These are phyloP conservation scores for Penicillium lividum DNA, from an alignment of 495 filamentous ascomycete genomes.

Conservation along the genomic window DNA sequence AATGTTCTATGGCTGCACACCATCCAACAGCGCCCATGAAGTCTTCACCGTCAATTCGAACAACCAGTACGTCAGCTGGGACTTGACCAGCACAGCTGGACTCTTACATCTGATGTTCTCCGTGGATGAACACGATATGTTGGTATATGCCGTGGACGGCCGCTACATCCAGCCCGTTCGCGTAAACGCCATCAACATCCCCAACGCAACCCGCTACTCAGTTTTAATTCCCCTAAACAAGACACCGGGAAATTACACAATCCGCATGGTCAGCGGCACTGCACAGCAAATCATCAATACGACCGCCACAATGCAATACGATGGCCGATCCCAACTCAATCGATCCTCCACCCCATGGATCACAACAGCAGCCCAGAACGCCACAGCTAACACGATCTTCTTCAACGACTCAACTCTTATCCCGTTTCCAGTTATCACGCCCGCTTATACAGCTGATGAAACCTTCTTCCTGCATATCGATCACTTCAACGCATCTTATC, in stretches of 20 bases:
- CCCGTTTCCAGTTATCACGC: slow-evolving; percentile 43
- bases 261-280: slow-evolving; percentile 37
- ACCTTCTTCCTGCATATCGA: slow-evolving; percentile 38
- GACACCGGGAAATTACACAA: slow-evolving; percentile 35
- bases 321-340: slow-evolving; percentile 13
- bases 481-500: slow-evolving; percentile 42
- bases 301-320: slow-evolving; percentile 34
- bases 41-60: slow-evolving; percentile 30
- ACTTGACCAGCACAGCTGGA: slow-evolving; percentile 33
- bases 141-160: slow-evolving; percentile 46
- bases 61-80: slow-evolving; percentile 32
- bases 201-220: slow-evolving; percentile 39
- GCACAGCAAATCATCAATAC: slow-evolving; percentile 39
- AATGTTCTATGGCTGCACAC: slow-evolving; percentile 35
- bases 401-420: slow-evolving; percentile 38
- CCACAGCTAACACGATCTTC: slow-evolving; percentile 37
- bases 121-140: slow-evolving; percentile 46
- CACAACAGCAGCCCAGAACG: slow-evolving; percentile 35
- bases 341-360: slow-evolving; percentile 41
- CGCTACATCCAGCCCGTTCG: slow-evolving; percentile 36
- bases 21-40: slow-evolving; percentile 30
- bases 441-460: slow-evolving; percentile 41
- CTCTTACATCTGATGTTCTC: slow-evolving; percentile 31
- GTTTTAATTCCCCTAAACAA: slow-evolving; percentile 40
- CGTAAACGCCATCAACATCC: slow-evolving; percentile 36